Evolutionary conservation across 1,284 basidiomycete species (phyloP).

Genomic region (Pseudozyma hubeiensis): DNA sequence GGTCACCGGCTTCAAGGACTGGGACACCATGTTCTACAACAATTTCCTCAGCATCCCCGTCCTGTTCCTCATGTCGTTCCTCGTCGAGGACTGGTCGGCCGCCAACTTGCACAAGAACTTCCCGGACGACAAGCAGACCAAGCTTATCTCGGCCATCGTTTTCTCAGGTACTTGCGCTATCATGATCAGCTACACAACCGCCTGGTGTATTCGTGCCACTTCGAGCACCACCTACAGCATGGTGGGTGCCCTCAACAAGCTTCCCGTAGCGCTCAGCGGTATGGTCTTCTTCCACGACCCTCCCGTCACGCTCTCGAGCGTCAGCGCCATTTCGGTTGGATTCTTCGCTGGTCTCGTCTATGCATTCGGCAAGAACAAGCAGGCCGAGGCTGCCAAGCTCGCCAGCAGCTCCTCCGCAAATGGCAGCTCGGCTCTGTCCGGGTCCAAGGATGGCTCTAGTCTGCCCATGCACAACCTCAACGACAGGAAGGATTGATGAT

Average conservation of each 20-base stretch:
- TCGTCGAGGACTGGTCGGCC: conserved; percentile 89
- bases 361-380: conserved; percentile 66
- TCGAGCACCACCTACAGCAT: conserved; percentile 99
- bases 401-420: conserved; percentile 48
- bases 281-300: conserved; percentile 76
- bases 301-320: conserved; percentile 81
- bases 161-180: conserved; percentile 97
- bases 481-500: conserved; percentile 35
- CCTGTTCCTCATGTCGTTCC: conserved; percentile 82
- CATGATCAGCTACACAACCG: conserved; percentile 96
- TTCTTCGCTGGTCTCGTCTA: conserved; percentile 80
- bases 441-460: conserved; percentile 20
- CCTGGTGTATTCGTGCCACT: conserved; percentile 96
- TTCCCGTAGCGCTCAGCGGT: conserved; percentile 81
- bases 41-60: conserved; percentile 95
- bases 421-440: conserved; percentile 22
- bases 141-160: conserved; percentile 87
- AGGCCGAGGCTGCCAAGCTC: conserved; percentile 58
- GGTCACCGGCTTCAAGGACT: conserved; percentile 96
- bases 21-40: conserved; percentile 99
- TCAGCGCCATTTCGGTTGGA: conserved; percentile 86
- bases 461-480: conserved; percentile 49
- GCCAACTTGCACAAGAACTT: conserved; percentile 86
- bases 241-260: conserved; percentile 98
- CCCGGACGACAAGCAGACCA: conserved; percentile 82